Conservation (phyloP, 2,329 filamentous ascomycete genomes). For the Colletotrichum aenigma region DNA sequence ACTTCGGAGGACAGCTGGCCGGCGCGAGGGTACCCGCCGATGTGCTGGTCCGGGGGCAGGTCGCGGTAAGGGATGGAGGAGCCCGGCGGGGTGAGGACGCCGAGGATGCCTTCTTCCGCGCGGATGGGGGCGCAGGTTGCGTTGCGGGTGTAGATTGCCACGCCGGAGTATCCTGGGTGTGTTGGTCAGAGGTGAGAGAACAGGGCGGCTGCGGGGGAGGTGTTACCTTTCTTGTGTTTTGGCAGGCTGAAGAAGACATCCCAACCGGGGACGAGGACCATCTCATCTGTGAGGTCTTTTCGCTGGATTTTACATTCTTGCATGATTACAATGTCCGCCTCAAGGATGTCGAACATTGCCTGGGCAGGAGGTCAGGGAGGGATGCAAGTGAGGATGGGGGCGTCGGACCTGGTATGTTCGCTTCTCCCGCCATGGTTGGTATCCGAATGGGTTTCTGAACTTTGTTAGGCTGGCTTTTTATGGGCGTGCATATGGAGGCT, state of each 20-base stretch:
- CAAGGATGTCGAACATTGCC: constrained; percentile 93
- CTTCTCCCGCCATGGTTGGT: constrained; percentile 79
- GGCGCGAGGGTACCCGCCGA: constrained; percentile 84
- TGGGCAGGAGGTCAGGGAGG: constrained; percentile 34
- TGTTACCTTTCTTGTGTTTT: constrained; percentile 84
- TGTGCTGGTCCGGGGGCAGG: constrained; percentile 73
- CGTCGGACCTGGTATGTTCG: constrained; percentile 67
- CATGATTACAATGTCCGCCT: constrained; percentile 91
- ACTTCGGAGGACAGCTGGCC: constrained; percentile 68
- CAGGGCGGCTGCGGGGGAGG: not conserved
- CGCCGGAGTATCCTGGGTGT: constrained; percentile 83
- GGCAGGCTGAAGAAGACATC: constrained; percentile 96
- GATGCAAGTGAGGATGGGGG: not conserved
- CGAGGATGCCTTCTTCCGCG: constrained; percentile 93
- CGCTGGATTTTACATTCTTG: constrained; percentile 96
- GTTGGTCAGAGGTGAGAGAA: not conserved
- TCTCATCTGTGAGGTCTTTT: constrained; percentile 91
- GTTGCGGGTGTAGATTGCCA: constrained; percentile 93
- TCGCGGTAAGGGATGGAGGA: constrained; percentile 75
- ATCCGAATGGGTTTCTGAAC: constrained; percentile 79
- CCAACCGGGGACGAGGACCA: constrained; percentile 94
- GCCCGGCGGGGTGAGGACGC: constrained; percentile 75
- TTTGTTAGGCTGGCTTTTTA: not conserved
- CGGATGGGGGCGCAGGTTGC: constrained; percentile 83
- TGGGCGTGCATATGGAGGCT: not conserved